phyloP scores from a whole-genome alignment of 176 grass and related monocot species.

The Aegilops longissima region DNA sequence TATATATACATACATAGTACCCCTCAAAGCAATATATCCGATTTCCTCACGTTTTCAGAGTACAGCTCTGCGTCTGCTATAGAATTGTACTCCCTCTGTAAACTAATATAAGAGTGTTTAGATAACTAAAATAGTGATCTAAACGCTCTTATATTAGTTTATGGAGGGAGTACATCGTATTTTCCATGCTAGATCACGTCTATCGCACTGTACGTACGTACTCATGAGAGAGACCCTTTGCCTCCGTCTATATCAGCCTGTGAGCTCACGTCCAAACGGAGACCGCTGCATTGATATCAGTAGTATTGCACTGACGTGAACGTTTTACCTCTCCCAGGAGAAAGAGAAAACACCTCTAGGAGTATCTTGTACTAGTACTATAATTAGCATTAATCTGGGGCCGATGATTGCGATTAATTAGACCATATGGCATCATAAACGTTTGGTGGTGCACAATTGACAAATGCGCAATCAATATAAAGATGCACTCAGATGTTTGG shows the following conservation, averaged over 20 bases:
- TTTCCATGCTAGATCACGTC: constrained; percentile 4
- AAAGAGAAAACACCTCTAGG: neutral
- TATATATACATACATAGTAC: neutral
- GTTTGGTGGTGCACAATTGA: constrained; percentile 30
- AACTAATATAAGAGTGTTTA: too few relatives aligned
- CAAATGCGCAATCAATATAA: constrained; percentile 15
- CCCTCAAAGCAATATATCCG: neutral
- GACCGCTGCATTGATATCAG: neutral
- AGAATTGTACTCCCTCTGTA: neutral
- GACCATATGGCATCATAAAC: constrained; percentile 17
- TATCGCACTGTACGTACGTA: neutral
- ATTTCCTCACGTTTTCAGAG: neutral
- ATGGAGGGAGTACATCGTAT: neutral
- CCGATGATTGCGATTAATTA: constrained; percentile 9
- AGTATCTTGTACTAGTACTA: neutral
- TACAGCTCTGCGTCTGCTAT: neutral
- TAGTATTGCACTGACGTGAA: constrained; percentile 2
- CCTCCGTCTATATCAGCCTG: neutral
- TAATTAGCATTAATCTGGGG: neutral
- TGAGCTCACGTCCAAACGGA: constrained; percentile 8
- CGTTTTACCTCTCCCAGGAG: constrained; percentile 1
- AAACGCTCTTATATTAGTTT: too few relatives aligned
- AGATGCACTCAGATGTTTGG: constrained; percentile 40
- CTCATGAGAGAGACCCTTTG: neutral
- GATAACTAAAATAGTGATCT: too few relatives aligned